Percentiles rank a stretch among this genome's conserved stretches.
Evolutionary conservation across 2,329 filamentous ascomycete genomes (phyloP).

Genomic region (Fusarium praegraminearum): DNA sequence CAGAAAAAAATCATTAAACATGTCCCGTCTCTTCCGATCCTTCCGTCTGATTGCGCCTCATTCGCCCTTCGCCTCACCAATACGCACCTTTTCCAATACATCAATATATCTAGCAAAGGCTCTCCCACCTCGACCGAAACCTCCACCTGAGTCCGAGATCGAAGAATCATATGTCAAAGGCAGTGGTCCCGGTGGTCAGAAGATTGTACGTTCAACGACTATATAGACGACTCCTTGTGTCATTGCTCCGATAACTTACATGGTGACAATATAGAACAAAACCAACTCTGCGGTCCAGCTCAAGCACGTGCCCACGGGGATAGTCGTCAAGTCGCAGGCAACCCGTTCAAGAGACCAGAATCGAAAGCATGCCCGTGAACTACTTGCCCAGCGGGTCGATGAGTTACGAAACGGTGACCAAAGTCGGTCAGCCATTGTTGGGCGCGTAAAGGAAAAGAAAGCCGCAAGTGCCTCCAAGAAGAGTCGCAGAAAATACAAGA

Average conservation of each 20-base stretch:
- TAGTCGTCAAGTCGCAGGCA: conserved; percentile 94
- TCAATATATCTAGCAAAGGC: conserved; percentile 59
- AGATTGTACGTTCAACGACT: conserved; percentile 72
- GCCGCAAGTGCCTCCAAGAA: conserved; percentile 86
- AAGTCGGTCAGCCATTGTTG: conserved; percentile 74
- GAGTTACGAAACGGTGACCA: conserved; percentile 76
- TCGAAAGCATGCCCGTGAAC: conserved; percentile 81
- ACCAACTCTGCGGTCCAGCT: conserved; percentile 95
- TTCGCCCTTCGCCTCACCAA: conserved; percentile 7
- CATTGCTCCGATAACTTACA: conserved; percentile 5
- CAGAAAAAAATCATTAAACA: conserved; percentile 19
- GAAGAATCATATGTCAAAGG: conserved; percentile 90
- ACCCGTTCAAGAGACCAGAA: conserved; percentile 91
- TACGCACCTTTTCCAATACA: conserved; percentile 51
- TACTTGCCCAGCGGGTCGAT: conserved; percentile 82
- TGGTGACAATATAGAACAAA: conserved; percentile 77
- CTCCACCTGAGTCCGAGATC: conserved; percentile 82
- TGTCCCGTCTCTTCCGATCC: conserved; percentile 21
- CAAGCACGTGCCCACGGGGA: conserved; percentile 87
- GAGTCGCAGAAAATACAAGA: conserved; percentile 80
- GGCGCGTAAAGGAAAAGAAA: conserved; percentile 72
- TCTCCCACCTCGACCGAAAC: conserved; percentile 79
- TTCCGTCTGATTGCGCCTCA: conserved; percentile 2
- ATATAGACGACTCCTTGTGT: not conserved
- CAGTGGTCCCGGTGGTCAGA: conserved; percentile 92